These are phyloP conservation scores for Kazachstania taianensis DNA, from an alignment of 805 yeast species.

Conservation along the genomic window DNA sequence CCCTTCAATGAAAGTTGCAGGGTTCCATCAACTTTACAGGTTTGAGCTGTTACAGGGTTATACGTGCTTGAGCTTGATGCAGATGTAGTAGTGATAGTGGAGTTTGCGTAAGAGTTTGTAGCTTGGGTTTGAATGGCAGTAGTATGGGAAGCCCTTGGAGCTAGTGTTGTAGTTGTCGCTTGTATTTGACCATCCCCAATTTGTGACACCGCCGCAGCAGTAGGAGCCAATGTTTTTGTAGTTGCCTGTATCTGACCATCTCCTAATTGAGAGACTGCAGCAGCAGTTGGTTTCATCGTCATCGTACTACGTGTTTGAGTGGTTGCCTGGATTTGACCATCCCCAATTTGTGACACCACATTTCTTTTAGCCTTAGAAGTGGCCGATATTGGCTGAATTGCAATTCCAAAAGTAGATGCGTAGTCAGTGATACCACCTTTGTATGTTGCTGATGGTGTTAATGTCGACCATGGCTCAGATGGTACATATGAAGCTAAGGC, in stretches of 20 bases:
- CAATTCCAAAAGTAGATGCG: slow-evolving; percentile 32
- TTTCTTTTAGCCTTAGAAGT: slow-evolving; percentile 27
- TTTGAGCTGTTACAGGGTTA: slow-evolving; percentile 20
- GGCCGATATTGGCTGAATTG: slow-evolving; percentile 28
- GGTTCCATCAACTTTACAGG: slow-evolving; percentile 34
- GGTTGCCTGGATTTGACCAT: slow-evolving; percentile 44
- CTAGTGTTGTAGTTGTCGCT: slow-evolving; percentile 31
- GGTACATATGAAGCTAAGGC: slow-evolving; percentile 15
- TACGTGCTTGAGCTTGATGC: slow-evolving; percentile 12
- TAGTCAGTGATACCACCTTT: slow-evolving; percentile 29
- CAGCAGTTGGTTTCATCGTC: slow-evolving; percentile 19
- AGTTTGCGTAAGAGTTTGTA: slow-evolving; percentile 20
- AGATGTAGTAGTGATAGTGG: slow-evolving; percentile 17
- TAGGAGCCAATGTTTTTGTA: slow-evolving; percentile 25
- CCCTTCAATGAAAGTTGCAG: slow-evolving; percentile 41
- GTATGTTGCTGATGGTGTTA: slow-evolving; percentile 31
- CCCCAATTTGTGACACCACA: slow-evolving; percentile 47
- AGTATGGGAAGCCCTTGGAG: slow-evolving; percentile 25
- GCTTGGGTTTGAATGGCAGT: slow-evolving; percentile 18
- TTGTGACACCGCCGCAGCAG: slow-evolving; percentile 29
- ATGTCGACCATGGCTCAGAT: slow-evolving; percentile 31
- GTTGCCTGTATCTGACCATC: slow-evolving; percentile 44
- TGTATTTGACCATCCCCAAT: slow-evolving; percentile 37
- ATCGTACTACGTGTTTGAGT: slow-evolving; percentile 29
- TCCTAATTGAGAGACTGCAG: slow-evolving; percentile 27